phyloP scores from a whole-genome alignment of 768 basidiomycete species.

The Amanita pseudoporphyria region DNA sequence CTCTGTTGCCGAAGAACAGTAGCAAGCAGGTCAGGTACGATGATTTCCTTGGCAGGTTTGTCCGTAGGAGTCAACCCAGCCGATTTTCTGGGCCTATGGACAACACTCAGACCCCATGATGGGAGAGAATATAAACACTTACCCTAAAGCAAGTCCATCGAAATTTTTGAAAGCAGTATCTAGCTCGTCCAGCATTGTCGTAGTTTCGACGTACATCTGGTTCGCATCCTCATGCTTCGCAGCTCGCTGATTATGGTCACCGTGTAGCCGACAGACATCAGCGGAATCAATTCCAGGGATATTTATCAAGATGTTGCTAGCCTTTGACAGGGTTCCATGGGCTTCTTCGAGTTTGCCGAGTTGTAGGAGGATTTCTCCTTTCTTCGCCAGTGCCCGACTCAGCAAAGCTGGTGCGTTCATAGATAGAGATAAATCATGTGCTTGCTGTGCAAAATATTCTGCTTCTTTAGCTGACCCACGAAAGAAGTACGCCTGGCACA shows the following conservation, averaged over 20 bases:
- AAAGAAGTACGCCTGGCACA: constrained; percentile 52
- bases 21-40: constrained; percentile 54
- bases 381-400: constrained; percentile 55
- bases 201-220: constrained; percentile 45
- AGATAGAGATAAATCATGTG: constrained; percentile 59
- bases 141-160: constrained; percentile 40
- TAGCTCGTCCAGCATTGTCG: constrained; percentile 51
- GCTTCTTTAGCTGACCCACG: constrained; percentile 82
- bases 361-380: constrained; percentile 62
- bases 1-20: constrained; percentile 58
- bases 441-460: constrained; percentile 76
- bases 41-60: constrained; percentile 28
- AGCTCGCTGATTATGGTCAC: constrained; percentile 38
- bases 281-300: constrained; percentile 48
- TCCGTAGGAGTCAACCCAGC: constrained; percentile 24
- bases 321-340: constrained; percentile 40
- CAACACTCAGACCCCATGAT: background rate
- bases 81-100: constrained; percentile 34
- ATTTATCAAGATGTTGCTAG: constrained; percentile 34
- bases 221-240: constrained; percentile 36
- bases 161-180: constrained; percentile 43
- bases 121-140: constrained; percentile 11
- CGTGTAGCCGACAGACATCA: constrained; percentile 45
- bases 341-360: constrained; percentile 53
- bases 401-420: constrained; percentile 56